phyloP scores from a whole-genome alignment of 2,329 filamentous ascomycete genomes.

The Fusarium sp. region DNA sequence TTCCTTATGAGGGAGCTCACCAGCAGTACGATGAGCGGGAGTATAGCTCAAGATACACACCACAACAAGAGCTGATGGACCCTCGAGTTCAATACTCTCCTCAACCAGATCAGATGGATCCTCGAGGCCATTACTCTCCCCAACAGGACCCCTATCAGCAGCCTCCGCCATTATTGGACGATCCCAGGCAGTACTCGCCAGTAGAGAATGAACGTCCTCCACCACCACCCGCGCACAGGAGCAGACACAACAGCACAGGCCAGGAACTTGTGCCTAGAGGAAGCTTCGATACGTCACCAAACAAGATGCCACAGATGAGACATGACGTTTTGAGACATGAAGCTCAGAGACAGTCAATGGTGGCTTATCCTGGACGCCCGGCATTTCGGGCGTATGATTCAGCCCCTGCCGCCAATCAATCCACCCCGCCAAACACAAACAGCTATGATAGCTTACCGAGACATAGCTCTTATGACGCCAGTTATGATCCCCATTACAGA shows the following conservation, averaged over 20 bases:
- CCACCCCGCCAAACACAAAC: constrained; percentile 41
- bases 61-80: constrained; percentile 53
- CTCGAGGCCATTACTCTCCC: constrained; percentile 48
- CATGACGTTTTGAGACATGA: constrained; percentile 67
- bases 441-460: constrained; percentile 52
- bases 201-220: constrained; percentile 60
- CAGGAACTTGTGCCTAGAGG: constrained; percentile 55
- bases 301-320: constrained; percentile 61
- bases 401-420: constrained; percentile 50
- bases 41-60: constrained; percentile 46
- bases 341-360: constrained; percentile 63
- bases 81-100: constrained; percentile 45
- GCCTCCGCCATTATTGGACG: constrained; percentile 42
- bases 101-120: constrained; percentile 52
- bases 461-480: constrained; percentile 62
- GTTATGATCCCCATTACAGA: constrained; percentile 57
- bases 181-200: constrained; percentile 47
- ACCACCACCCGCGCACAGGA: constrained; percentile 65
- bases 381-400: constrained; percentile 63
- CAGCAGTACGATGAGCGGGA: constrained; percentile 51
- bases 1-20: constrained; percentile 50
- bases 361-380: constrained; percentile 64
- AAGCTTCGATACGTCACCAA: constrained; percentile 53
- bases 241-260: constrained; percentile 56
- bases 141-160: constrained; percentile 48